Evolutionary conservation across 2,329 filamentous ascomycete genomes (phyloP), one percentile per base, ranked within the genome.

Genomic region (Colletotrichum noveboracense): DNA sequence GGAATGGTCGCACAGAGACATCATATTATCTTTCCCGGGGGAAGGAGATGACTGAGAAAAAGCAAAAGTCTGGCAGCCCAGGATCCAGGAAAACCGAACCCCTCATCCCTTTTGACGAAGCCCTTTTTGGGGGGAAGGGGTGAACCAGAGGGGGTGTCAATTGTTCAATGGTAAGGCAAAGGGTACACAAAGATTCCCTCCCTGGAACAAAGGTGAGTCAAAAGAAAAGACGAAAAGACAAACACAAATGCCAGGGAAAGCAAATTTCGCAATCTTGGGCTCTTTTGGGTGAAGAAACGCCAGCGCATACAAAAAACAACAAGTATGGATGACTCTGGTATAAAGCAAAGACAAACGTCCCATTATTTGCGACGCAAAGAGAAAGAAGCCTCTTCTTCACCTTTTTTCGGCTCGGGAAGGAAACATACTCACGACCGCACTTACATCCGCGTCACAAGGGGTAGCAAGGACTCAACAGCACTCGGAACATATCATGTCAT

Each of bases 221-320:
- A 67, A n/a, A 12, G 43, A 21, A 34, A 16, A 67, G 24, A 52
- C n/a, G n/a, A 48, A 48, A 21, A 48, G 16, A 67, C 66, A 74
- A 74, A 58, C n/a, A 60, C 34, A 43, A 28, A 30, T n/a, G 38
- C 34, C n/a, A 38, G 61, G 61, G 30, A 34, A 62, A 61, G 38
- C 68, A 75, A 26, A 66, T 75, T 28, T 73, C 74, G 64, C 74
- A 75, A 73, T 60, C 43, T 52, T 69, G 60, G 58, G 48, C 70
- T 36, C 56, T 43, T 75, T 69, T 65, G 12, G 69, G 28, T 12
- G 62, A 58, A 48, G n/a, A 43, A 65, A 43, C 36, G 43, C 26
- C 48, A 32, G 58, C 48, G 26, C n/a, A 32, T 18, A 8, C 16
- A 38, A 36, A 14, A 32, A 16, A 12, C 12, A 66, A n/a, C 18